phyloP scores from a whole-genome alignment of 306 rosid genomes.

The Acacia crassicarpa region DNA sequence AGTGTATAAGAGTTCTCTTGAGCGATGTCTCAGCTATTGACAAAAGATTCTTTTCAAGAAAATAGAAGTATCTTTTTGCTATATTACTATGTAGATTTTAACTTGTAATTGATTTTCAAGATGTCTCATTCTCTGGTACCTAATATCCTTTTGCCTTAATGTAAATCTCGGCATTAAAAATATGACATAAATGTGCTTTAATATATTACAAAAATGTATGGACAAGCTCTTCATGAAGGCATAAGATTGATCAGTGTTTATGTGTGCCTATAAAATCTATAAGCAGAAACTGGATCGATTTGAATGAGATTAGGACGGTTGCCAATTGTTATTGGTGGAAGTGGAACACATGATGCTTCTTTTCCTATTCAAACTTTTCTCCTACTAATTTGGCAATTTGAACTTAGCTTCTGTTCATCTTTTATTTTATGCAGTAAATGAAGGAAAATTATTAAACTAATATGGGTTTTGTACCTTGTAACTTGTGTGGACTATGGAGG shows the following conservation, averaged over 20 bases:
- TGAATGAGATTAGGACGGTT: neutral
- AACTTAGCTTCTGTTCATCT: too few species aligned
- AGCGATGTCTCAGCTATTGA: neutral
- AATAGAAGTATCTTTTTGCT: neutral
- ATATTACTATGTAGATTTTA: neutral
- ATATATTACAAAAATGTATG: neutral
- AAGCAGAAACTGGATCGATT: too few species aligned
- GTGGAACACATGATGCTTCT: too few species aligned
- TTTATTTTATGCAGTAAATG: too few species aligned
- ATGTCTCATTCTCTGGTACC: neutral
- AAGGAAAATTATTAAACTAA: too few species aligned
- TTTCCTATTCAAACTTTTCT: neutral
- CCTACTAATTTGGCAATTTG: too few species aligned
- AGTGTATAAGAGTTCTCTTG: neutral
- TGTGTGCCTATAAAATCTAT: neutral
- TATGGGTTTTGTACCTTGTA: neutral
- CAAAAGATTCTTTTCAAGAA: neutral
- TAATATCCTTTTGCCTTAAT: neutral
- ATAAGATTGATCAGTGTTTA: neutral
- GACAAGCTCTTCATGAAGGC: neutral
- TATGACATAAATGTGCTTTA: neutral
- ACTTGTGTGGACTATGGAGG: too few species aligned
- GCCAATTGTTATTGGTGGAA: neutral
- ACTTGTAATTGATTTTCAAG: neutral
- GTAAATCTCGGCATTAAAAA: neutral